Percentiles rank a stretch among this genome's conserved stretches.
Evolutionary conservation across 169 alveolate species (phyloP).

Genomic region (Plasmodium vivax): DNA sequence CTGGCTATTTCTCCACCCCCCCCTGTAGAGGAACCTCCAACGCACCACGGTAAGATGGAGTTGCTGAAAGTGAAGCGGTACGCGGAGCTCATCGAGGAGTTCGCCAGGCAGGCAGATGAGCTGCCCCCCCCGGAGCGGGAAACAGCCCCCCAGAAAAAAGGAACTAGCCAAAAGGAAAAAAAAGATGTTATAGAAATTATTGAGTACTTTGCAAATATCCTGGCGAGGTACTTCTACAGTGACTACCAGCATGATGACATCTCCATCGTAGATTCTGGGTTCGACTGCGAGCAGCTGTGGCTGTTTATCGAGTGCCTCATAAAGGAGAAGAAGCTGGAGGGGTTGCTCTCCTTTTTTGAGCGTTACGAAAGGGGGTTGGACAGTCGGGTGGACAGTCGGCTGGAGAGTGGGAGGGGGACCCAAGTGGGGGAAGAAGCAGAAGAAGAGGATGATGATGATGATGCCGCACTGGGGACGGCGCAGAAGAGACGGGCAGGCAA

Average conservation of each 20-base stretch:
- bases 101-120: not conserved
- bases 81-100: conserved; percentile 24
- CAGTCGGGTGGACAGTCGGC: not conserved
- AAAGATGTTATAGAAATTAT: conserved; percentile 34
- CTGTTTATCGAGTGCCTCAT: conserved; percentile 52
- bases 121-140: not conserved
- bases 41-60: not conserved
- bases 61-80: conserved; percentile 9
- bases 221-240: conserved; percentile 28
- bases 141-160: not conserved
- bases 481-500: not conserved
- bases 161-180: conserved; percentile 8
- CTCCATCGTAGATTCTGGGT: conserved; percentile 6
- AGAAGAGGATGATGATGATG: not conserved
- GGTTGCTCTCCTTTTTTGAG: conserved; percentile 13
- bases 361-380: conserved; percentile 3
- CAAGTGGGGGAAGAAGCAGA: not conserved
- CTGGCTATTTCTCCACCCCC: not conserved
- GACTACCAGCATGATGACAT: conserved; percentile 5
- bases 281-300: conserved; percentile 61
- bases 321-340: conserved; percentile 21
- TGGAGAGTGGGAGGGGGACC: too few species aligned
- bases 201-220: conserved; percentile 42
- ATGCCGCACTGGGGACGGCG: not conserved
- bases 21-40: not conserved